Evolutionary conservation across 75 land plant genomes (phyloP).

Genomic region (Pseudotsuga menziesii): DNA sequence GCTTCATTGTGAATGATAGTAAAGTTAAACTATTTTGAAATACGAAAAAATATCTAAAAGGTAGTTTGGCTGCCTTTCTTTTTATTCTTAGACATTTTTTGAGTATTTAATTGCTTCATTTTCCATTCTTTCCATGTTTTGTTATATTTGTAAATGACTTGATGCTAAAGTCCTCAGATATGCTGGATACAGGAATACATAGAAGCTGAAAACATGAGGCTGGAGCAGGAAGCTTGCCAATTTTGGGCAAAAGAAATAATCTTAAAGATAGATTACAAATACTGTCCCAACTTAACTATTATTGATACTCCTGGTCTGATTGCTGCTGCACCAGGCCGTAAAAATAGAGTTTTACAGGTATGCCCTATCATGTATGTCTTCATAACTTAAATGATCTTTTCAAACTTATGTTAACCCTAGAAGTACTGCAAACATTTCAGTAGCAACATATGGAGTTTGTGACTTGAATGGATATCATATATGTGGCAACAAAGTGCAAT

Average conservation of each 20-base stretch:
- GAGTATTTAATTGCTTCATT: background rate
- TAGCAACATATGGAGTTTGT: no score
- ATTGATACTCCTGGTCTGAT: conserved; percentile 98
- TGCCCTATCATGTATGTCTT: background rate
- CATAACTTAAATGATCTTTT: background rate
- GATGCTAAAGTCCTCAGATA: background rate
- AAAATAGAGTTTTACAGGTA: conserved; percentile 86
- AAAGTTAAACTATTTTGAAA: background rate
- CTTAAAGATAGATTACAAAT: conserved; percentile 79
- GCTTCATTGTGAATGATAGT: background rate
- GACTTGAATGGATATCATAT: background rate
- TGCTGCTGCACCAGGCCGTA: conserved; percentile 92
- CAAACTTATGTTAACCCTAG: background rate
- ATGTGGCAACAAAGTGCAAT: background rate
- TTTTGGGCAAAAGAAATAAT: conserved; percentile 88
- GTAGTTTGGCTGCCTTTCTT: background rate
- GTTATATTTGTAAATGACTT: background rate
- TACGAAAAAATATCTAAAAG: background rate
- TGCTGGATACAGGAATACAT: conserved; percentile 64
- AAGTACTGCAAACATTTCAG: background rate
- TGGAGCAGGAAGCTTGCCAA: conserved; percentile 82
- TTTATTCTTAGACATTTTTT: background rate
- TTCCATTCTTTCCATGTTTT: background rate
- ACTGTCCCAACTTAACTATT: conserved; percentile 95
- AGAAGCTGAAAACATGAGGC: conserved; percentile 93